phyloP scores from a whole-genome alignment of 1,284 basidiomycete species.

The Heimioporus retisporus region DNA sequence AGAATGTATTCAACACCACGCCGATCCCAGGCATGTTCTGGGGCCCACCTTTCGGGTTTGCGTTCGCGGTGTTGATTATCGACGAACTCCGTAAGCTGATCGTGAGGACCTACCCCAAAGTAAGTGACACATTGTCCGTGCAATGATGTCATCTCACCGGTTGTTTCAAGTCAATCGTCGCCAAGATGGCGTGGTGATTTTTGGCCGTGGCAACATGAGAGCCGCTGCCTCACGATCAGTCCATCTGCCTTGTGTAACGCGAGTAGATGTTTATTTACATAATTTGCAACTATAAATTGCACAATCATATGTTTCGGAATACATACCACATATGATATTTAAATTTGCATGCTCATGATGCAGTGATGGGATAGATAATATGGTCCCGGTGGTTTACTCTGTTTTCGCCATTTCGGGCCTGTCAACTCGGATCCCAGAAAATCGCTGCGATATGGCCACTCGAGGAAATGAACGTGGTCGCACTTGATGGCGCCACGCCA shows the following conservation, averaged over 20 bases:
- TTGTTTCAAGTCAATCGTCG: conserved; percentile 36
- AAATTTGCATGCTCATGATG: no score
- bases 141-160: conserved; percentile 23
- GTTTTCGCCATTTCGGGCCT: no score
- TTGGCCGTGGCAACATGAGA: not conserved
- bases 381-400: no score
- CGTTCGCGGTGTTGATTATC: conserved; percentile 46
- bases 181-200: conserved; percentile 43
- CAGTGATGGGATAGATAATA: no score
- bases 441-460: no score
- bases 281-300: not conserved
- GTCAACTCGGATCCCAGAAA: no score
- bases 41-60: conserved; percentile 55
- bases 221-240: not conserved
- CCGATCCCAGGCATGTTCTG: conserved; percentile 56
- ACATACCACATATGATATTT: no score
- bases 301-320: conserved; percentile 1
- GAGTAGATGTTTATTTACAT: no score
- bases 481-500: no score
- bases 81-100: conserved; percentile 54
- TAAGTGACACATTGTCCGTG: conserved; percentile 20
- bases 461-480: no score
- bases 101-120: conserved; percentile 53
- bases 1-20: conserved; percentile 50
- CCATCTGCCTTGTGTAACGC: no score